Base-by-base conservation (phyloP, 805 yeast genomes). In the Ogataea pini region DNA sequence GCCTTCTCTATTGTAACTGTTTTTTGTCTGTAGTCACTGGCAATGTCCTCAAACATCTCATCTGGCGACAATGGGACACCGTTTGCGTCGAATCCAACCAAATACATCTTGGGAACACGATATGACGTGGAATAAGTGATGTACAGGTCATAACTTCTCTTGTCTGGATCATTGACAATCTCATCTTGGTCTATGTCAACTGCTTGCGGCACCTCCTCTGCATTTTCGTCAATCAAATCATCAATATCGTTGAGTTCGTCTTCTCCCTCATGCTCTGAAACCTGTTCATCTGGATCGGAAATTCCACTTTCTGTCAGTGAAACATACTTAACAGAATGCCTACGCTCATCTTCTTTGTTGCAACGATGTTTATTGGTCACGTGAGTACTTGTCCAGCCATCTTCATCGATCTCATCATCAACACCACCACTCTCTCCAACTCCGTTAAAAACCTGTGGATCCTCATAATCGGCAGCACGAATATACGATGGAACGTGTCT, bases 1-100 rank as follows among this genome's bases (percentile, higher is more conserved):
- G 96, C 84, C 54, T 80, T 82, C 67, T 94, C 99, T 50, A 94
- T 92, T 0, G 99, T 94, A 17, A 92, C 99, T 1, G 99, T 94
- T 69, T 94, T 94, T 60, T 92, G 89, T 61, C 92, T 82, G 68
- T 94, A 94, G 64, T 94, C 99, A 32, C 85, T 79, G 1, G 91
- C 80, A 39, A 94, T 89, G 67, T 94, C 99, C 63, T 92, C 95
- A 69, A 91, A 90, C 98, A 94, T 94, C 60, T 86, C 85, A 28
- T 82, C 76, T 1, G 98, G 97, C 27, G 86, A 73, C 33, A 94
- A 71, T 2, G 98, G 99, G 13, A 83, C 76, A 0, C 99, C 98
- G 51, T 86, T 80, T 9, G 83, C 75, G 61, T 82, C 83, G 71
- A 82, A 94, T 0, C 99, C 99, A 12, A 89, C 89, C 36, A 94